Percentiles rank a stretch among this genome's conserved stretches.
phyloP scores from a whole-genome alignment of 768 basidiomycete species.

The Lyophyllum shimeji region DNA sequence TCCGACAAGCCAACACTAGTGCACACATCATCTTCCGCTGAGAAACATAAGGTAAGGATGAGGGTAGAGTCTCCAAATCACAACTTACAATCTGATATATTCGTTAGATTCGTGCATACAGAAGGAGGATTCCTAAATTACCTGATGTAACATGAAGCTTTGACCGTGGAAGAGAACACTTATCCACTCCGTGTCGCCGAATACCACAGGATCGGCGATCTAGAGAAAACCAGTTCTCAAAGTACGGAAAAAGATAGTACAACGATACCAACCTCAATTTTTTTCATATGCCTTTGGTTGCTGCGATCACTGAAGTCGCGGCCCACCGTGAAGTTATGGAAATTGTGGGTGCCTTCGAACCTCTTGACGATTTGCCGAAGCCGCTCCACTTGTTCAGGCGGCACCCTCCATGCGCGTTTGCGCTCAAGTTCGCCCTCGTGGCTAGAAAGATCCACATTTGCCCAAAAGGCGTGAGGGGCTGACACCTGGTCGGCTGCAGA shows the following conservation, averaged over 20 bases:
- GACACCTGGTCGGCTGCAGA: slow-evolving; percentile 14
- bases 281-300: slow-evolving; percentile 85
- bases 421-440: slow-evolving; percentile 60
- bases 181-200: slow-evolving; percentile 93
- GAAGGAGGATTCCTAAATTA: slow-evolving; percentile 33
- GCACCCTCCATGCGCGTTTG: slow-evolving; percentile 73
- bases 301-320: slow-evolving; percentile 82
- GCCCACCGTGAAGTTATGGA: slow-evolving; percentile 95
- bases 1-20: slow-evolving; percentile 77
- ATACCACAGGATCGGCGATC: slow-evolving; percentile 85
- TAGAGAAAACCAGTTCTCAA: slow-evolving; percentile 22
- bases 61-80: slow-evolving; percentile 12
- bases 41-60: slow-evolving; percentile 5
- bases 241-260: background rate
- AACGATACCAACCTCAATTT: slow-evolving; percentile 59
- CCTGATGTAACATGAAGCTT: slow-evolving; percentile 99
- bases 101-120: background rate
- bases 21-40: slow-evolving; percentile 97
- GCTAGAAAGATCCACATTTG: slow-evolving; percentile 35
- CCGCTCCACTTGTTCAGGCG: slow-evolving; percentile 47
- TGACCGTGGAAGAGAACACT: slow-evolving; percentile 93
- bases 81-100: slow-evolving; percentile 46
- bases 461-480: slow-evolving; percentile 66
- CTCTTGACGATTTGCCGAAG: slow-evolving; percentile 57
- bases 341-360: slow-evolving; percentile 92